Base-by-base conservation (phyloP, 1,284 basidiomycete genomes). In the Ganoderma multipileum region DNA sequence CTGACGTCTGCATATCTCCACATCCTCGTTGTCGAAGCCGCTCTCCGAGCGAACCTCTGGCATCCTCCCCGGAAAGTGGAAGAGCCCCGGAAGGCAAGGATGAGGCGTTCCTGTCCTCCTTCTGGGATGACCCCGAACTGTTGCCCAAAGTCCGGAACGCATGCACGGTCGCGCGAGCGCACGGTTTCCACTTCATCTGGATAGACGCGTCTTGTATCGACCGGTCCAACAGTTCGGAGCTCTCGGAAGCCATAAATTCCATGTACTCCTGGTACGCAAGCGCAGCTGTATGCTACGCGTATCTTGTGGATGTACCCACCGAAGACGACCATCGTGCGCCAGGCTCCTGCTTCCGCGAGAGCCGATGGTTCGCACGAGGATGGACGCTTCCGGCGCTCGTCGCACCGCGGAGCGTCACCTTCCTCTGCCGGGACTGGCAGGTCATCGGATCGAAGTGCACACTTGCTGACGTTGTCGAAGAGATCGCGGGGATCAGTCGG, bases 131-230 rank as follows among this genome's bases (percentile, higher is more conserved):
- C 12, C 47, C n/a, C n/a, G 11, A 50, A 9, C 47, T 50, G 1
- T 50, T 23, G 0, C 47, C 47, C 2, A 50, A 50, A 23, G 14
- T 50, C 47, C 23, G 47, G 11, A 11, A 26, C 11, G 47, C 12
- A 9, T 50, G 47, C 23, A 26, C 3, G 9, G 23, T 50, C 23
- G 47, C 47, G 4, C 47, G 47, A 1, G 47, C 11, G 26, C 2
- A 60, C 14, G 12, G 28, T 20, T 28, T 60, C 58, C 38, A 20
- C 3, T 57, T 42, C 12, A 9, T 69, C 61, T 69, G 68, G 68
- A 63, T 65, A 14, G 64, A 69, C 36, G 55, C 68, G n/a, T 66
- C 64, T 39, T 69, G 68, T 39, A 69, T 69, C 20, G 68, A 69
- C 65, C 63, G 66, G 63, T 18, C 52, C 2, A 68, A 59, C 42